Conservation (phyloP, 495 filamentous ascomycete genomes). For the Aspergillus bertholletiae region DNA sequence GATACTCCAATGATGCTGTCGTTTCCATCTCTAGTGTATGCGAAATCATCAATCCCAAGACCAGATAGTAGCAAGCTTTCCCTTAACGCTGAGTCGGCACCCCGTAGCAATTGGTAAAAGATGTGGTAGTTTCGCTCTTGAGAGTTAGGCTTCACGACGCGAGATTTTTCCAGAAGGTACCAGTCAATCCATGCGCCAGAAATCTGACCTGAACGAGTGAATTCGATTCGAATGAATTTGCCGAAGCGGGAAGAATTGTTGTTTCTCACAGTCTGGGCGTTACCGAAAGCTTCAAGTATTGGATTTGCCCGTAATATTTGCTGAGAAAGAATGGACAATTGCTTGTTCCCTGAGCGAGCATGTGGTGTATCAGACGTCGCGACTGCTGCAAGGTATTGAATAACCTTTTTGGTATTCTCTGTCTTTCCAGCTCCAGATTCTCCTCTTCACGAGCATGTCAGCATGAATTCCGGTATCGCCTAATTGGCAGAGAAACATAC, state of each 20-base stretch:
- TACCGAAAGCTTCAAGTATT: conserved; percentile 97
- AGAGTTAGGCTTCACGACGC: conserved; percentile 82
- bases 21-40: conserved; percentile 87
- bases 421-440: conserved; percentile 99
- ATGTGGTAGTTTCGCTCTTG: conserved; percentile 96
- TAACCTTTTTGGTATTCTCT: conserved; percentile 99
- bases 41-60: conserved; percentile 77
- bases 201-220: conserved; percentile 85
- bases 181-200: conserved; percentile 97
- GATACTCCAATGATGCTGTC: conserved; percentile 88
- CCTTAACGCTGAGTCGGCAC: conserved; percentile 69
- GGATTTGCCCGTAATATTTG: conserved; percentile 97
- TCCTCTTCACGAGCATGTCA: conserved; percentile 48
- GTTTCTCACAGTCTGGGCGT: conserved; percentile 95
- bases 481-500: conserved; percentile 31
- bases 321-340: conserved; percentile 87
- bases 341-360: conserved; percentile 55
- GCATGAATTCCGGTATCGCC: neutral
- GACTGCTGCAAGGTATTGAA: conserved; percentile 95
- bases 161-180: conserved; percentile 96
- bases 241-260: conserved; percentile 99
- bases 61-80: conserved; percentile 71
- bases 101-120: conserved; percentile 92
- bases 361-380: conserved; percentile 77
- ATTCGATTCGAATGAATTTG: conserved; percentile 98